Evolutionary conservation across 2,329 filamentous ascomycete genomes (phyloP), one percentile per base, ranked within the genome.

Genomic region (Aspergillus eucalypticola): DNA sequence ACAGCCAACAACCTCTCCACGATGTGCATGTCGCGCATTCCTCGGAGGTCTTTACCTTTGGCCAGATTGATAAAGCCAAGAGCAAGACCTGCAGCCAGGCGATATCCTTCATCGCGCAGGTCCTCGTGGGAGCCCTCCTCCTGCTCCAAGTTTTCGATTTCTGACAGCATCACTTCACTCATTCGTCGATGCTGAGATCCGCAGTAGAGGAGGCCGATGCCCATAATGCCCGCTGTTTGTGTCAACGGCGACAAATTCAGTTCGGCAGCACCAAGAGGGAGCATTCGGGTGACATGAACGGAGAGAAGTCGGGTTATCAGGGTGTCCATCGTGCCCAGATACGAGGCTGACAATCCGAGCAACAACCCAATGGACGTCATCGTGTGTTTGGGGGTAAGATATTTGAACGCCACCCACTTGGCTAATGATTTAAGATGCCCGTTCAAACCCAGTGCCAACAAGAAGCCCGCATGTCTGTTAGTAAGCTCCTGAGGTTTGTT

Each of bases 331-430:
- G 93, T 98, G 1, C 96, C 95, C 66, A 97, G 83, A 72, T 96
- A 96, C 1, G 95, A 98, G 25, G 91, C 95, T 8, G 95, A 93
- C 17, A 99, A 82, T 1, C 95, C 95, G 0, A 99, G 82, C 3
- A 99, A 83, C n/a, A 99, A 82, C 8, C 95, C 95, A 57, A 99
- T 94, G 0, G 95, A 98, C 23, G 95, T 98, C 95, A 99, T 99
- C 25, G 93, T 96, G 75, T 99, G 96, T 71, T 99, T 99, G 1
- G 95, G 94, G 0, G 95, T 99, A n/a, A 99, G 81, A 68, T 99
- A 99, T 72, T 97, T 98, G 84, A 98, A 99, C 8, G 93, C 94
- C 46, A 99, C 89, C 94, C 95, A 99, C 79, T 98, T 98, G 2
- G 95, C 95, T 27, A 99, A 85, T 7, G 88, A 90, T 67, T 91